Percentiles rank a stretch among this genome's conserved stretches.
Evolutionary conservation across 805 yeast species (phyloP).

Genomic region (Ascoidea asiatica): DNA sequence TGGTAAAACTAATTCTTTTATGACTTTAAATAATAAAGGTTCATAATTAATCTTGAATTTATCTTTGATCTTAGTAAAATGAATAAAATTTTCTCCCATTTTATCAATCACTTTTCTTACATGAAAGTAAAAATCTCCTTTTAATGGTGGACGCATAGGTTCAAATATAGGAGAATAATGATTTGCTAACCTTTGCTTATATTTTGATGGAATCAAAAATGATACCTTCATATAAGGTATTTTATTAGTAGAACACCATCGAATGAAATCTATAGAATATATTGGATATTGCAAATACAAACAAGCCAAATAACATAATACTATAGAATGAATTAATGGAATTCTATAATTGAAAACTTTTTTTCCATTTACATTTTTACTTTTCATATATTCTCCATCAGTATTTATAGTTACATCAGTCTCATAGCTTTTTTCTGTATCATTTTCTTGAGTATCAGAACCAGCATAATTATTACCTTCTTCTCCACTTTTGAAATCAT

Average conservation of each 20-base stretch:
- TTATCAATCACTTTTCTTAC: slow-evolving; percentile 12
- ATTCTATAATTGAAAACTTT: slow-evolving; percentile 11
- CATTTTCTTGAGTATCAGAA: slow-evolving; percentile 3
- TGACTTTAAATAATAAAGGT: slow-evolving; percentile 27
- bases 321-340: slow-evolving; percentile 15
- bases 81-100: neutral
- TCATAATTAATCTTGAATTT: slow-evolving; percentile 16
- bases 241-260: slow-evolving; percentile 25
- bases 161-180: slow-evolving; percentile 23
- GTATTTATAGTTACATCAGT: slow-evolving; percentile 5
- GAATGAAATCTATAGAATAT: slow-evolving; percentile 32
- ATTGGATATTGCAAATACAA: slow-evolving; percentile 34
- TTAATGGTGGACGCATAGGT: slow-evolving; percentile 25
- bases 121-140: slow-evolving; percentile 21
- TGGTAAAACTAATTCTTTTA: slow-evolving; percentile 33
- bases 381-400: slow-evolving; percentile 5
- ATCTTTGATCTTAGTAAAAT: neutral
- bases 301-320: slow-evolving; percentile 38
- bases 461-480: neutral
- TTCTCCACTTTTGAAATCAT: neutral
- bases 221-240: slow-evolving; percentile 35
- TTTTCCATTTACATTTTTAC: slow-evolving; percentile 7
- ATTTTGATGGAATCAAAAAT: slow-evolving; percentile 23
- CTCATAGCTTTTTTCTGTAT: slow-evolving; percentile 7
- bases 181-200: slow-evolving; percentile 25